Conservation (phyloP, 352 stramenopile genomes). For the Pythium aphanidermatum region DNA sequence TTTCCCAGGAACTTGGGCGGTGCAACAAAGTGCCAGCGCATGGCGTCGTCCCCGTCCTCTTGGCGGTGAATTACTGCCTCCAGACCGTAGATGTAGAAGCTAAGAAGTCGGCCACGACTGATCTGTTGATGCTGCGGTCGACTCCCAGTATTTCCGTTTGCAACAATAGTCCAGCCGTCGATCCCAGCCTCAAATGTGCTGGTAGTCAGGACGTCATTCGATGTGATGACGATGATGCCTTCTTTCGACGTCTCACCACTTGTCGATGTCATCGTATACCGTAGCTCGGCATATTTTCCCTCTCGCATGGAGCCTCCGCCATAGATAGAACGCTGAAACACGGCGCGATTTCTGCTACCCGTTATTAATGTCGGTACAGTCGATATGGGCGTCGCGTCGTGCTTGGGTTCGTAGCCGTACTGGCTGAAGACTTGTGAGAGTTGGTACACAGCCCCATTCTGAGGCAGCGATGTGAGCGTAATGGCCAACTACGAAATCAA, state of each 20-base stretch:
- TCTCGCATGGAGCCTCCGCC: conserved; percentile 30
- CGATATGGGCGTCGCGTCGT: conserved; percentile 43
- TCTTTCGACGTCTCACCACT: conserved; percentile 43
- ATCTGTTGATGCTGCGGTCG: conserved; percentile 50
- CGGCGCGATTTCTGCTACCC: conserved; percentile 79
- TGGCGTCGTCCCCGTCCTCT: conserved; percentile 58
- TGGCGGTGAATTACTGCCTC: conserved; percentile 61
- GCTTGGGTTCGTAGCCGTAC: conserved; percentile 88
- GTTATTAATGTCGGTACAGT: conserved; percentile 54
- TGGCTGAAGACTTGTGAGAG: conserved; percentile 84
- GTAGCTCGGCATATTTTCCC: conserved; percentile 80
- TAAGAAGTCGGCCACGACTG: conserved; percentile 65
- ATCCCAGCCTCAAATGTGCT: conserved; percentile 75
- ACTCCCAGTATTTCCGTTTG: conserved; percentile 42
- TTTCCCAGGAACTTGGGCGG: conserved; percentile 85
- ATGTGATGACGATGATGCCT: conserved; percentile 77
- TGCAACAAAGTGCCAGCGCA: conserved; percentile 87
- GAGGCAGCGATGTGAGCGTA: conserved; percentile 81
- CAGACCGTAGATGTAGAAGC: conserved; percentile 86
- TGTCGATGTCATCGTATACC: conserved; percentile 79
- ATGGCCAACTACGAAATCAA: conserved; percentile 39
- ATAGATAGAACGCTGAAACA: conserved; percentile 74
- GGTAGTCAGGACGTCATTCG: conserved; percentile 57
- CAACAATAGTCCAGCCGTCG: conserved; percentile 76
- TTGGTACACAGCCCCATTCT: conserved; percentile 82